Percentiles rank a stretch among this genome's conserved stretches.
Evolutionary conservation across 441 rosid species (phyloP).

Genomic region (Croton setiger): DNA sequence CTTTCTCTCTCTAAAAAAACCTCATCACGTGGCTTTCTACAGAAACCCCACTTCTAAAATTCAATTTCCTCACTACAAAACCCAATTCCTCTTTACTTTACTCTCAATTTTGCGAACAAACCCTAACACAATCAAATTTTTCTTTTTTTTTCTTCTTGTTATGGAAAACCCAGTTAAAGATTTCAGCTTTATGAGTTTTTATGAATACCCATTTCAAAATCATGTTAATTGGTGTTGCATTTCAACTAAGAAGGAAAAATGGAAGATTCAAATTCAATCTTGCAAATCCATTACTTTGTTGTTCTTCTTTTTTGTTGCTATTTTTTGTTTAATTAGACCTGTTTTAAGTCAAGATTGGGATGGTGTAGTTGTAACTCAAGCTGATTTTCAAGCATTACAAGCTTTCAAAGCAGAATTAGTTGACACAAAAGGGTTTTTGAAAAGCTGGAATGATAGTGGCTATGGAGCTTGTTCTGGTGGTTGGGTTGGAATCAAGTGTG

Average conservation of each 20-base stretch:
- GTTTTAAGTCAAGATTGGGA: conserved; percentile 53
- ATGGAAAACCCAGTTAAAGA: conserved; percentile 28
- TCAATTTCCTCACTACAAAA: conserved; percentile 34
- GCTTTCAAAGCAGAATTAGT: conserved; percentile 55
- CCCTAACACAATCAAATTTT: no score
- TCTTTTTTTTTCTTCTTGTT: neutral
- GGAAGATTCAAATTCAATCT: conserved; percentile 12
- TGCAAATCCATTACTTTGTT: conserved; percentile 19
- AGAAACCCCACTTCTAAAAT: conserved; percentile 17
- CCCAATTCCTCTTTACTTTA: conserved; percentile 26
- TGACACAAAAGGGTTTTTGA: conserved; percentile 63
- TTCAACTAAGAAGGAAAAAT: conserved; percentile 28
- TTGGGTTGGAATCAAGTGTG: conserved; percentile 82
- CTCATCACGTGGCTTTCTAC: conserved; percentile 39
- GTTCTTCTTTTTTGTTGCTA: conserved; percentile 24
- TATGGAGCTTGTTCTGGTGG: conserved; percentile 77
- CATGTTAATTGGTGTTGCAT: conserved; percentile 25
- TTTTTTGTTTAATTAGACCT: conserved; percentile 17
- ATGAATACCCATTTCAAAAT: conserved; percentile 18
- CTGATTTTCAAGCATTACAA: conserved; percentile 71
- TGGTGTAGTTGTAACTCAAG: conserved; percentile 69
- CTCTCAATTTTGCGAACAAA: conserved; percentile 26
- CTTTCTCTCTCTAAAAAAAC: conserved; percentile 20
- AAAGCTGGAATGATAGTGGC: conserved; percentile 74
- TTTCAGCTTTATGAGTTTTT: conserved; percentile 2